Base-by-base conservation (phyloP, 768 basidiomycete species). In the Inosperma sp. region DNA sequence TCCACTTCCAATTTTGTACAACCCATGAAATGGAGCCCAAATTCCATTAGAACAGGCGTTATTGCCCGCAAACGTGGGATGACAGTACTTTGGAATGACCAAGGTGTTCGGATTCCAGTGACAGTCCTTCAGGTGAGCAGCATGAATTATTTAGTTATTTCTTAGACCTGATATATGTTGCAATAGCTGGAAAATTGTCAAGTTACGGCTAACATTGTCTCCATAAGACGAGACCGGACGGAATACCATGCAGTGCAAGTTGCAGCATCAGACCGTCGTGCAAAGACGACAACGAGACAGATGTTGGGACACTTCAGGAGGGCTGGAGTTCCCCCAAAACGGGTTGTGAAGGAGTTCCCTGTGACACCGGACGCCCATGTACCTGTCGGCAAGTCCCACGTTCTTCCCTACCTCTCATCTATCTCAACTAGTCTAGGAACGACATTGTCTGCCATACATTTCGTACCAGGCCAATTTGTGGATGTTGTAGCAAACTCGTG, bases 1-100 rank as follows among this genome's bases (percentile, higher is more conserved):
- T n/a, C n/a, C 6, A 59, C 64, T 17, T 56, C 67, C 3, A 56
- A 67, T 65, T 37, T 53, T 3, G 37, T 40, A 36, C n/a, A n/a
- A n/a, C 46, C 68, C 59, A 48, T 68, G 54, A 84, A 87, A 78
- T 96, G 94, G 94, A 82, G 82, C 4, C 84, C 94, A 40, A 74
- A 78, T 53, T 93, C 91, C 6, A 79, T 88, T 56, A 80, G 96
- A 51, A 95, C 93, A 0, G 96, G 96, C 7, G 74, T 96, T 55
- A 86, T 99, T 66, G 95, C 93, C 21, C 80, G 86, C 51, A 99
- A 99, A 74, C 83, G 92, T 49, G 96, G 96, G 37, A 98, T 98
- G 96, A 87, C 90, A 8, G 81, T 81, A 12, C 71, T 98, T 62
- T 98, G 92, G 90, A 89, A 93, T 63, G 80, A 87, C 64, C 85